Evolutionary conservation across 805 yeast species (phyloP).

Genomic region (Candida easanensis): DNA sequence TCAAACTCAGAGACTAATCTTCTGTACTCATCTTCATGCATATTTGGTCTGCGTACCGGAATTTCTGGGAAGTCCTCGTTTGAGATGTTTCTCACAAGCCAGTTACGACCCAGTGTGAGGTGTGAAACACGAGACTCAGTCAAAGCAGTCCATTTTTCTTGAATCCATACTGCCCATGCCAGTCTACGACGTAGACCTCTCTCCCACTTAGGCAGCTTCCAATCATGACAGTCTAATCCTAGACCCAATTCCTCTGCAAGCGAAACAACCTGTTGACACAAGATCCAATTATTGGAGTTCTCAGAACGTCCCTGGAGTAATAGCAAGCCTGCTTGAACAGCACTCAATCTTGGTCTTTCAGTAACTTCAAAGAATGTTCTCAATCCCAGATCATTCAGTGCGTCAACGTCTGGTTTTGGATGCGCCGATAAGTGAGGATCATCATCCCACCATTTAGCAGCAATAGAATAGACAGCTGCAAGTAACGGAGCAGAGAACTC

Average conservation of each 20-base stretch:
- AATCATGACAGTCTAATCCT: slow-evolving; percentile 83
- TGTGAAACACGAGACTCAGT: slow-evolving; percentile 86
- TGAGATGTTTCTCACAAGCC: slow-evolving; percentile 70
- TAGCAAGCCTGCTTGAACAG: slow-evolving; percentile 86
- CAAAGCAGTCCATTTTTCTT: slow-evolving; percentile 87
- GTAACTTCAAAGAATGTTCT: slow-evolving; percentile 66
- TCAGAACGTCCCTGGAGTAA: slow-evolving; percentile 58
- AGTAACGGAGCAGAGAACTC: slow-evolving; percentile 88
- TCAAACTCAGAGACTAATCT: slow-evolving; percentile 50
- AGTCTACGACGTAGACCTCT: slow-evolving; percentile 80
- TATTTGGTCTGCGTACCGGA: slow-evolving; percentile 32
- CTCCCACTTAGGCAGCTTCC: slow-evolving; percentile 97
- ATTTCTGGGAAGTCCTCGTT: slow-evolving; percentile 78
- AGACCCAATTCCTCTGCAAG: slow-evolving; percentile 88
- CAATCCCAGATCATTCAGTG: slow-evolving; percentile 66
- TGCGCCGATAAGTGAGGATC: slow-evolving; percentile 67
- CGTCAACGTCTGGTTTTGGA: slow-evolving; percentile 75
- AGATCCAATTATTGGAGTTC: slow-evolving; percentile 75
- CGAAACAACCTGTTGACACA: slow-evolving; percentile 84
- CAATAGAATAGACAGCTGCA: slow-evolving; percentile 86
- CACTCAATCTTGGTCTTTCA: slow-evolving; percentile 85
- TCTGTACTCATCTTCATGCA: slow-evolving; percentile 22
- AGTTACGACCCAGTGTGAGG: slow-evolving; percentile 63
- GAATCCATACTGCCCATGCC: slow-evolving; percentile 94
- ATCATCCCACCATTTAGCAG: slow-evolving; percentile 90